Conservation (phyloP, 2,329 filamentous ascomycete species). For the Akanthomyces uredinophilus region DNA sequence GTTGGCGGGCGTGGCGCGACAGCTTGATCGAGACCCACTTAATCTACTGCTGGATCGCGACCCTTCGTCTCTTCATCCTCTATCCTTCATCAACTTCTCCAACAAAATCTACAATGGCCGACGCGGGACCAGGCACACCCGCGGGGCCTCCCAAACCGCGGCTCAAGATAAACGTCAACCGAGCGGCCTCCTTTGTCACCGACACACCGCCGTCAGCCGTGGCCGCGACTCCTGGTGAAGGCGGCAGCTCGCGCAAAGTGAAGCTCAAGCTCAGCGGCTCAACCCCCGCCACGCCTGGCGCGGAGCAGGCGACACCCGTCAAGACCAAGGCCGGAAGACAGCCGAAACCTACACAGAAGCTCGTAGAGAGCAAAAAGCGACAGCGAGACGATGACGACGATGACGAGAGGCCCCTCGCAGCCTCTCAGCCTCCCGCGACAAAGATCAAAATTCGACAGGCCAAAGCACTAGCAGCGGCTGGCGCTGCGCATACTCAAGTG, state of each 20-base stretch:
- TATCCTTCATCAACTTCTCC: neutral
- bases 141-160: slow-evolving; percentile 32
- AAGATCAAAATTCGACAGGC: slow-evolving; percentile 50
- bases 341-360: slow-evolving; percentile 54
- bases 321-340: slow-evolving; percentile 58
- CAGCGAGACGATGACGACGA: slow-evolving; percentile 50
- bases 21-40: neutral
- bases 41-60: neutral
- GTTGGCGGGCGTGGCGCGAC: neutral
- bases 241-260: slow-evolving; percentile 30
- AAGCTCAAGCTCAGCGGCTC: slow-evolving; percentile 39
- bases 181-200: slow-evolving; percentile 30
- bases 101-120: slow-evolving; percentile 24
- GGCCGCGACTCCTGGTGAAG: slow-evolving; percentile 26
- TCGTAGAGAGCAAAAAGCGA: slow-evolving; percentile 56
- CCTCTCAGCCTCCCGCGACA: slow-evolving; percentile 33
- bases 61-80: neutral
- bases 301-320: slow-evolving; percentile 23
- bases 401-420: slow-evolving; percentile 33
- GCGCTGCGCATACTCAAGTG: slow-evolving; percentile 31
- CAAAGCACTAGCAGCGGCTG: slow-evolving; percentile 26
- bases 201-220: slow-evolving; percentile 19
- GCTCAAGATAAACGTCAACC: slow-evolving; percentile 36
- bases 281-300: slow-evolving; percentile 33
- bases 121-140: slow-evolving; percentile 20